phyloP scores from a whole-genome alignment of 139 green algal species.

The Tetraselmis striata region DNA sequence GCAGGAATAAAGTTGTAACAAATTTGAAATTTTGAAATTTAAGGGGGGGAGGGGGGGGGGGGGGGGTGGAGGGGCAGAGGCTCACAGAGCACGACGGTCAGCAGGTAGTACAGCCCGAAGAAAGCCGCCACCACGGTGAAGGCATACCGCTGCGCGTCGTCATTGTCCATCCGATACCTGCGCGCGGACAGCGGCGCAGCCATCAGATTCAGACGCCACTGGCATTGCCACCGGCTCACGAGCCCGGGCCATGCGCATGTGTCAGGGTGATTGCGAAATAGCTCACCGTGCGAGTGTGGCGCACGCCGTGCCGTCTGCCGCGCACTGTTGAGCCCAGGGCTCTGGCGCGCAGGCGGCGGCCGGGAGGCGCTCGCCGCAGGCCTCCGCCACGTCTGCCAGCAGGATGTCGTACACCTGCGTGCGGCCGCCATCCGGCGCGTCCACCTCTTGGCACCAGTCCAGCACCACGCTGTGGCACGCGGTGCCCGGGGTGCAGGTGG shows the following conservation, averaged over 20 bases:
- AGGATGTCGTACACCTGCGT: not conserved
- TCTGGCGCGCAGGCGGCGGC: too few species aligned
- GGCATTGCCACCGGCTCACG: too few species aligned
- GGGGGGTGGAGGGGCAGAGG: not conserved
- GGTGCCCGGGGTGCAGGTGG: not conserved
- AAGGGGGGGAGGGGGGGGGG: not conserved
- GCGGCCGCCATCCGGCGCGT: not conserved
- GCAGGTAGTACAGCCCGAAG: slow-evolving; percentile 28
- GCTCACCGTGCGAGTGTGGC: not conserved
- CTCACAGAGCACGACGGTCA: slow-evolving; percentile 4
- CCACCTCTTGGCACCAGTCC: not conserved
- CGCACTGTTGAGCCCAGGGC: not conserved
- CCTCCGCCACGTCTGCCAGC: not conserved
- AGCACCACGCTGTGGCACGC: not conserved
- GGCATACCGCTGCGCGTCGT: slow-evolving; percentile 3
- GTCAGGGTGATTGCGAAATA: too few species aligned
- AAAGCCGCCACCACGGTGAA: slow-evolving; percentile 5
- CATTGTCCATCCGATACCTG: slow-evolving; percentile 10
- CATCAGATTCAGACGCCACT: too few species aligned
- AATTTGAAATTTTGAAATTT: too few species aligned
- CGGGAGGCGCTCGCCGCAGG: too few species aligned
- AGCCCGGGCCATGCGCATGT: too few species aligned
- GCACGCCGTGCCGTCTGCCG: not conserved
- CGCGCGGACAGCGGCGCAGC: too few species aligned
- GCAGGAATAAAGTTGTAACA: too few species aligned